Evolutionary conservation across 2,329 filamentous ascomycete species (phyloP), one percentile per base, ranked within the genome.

Genomic region (Phialophora tarda): DNA sequence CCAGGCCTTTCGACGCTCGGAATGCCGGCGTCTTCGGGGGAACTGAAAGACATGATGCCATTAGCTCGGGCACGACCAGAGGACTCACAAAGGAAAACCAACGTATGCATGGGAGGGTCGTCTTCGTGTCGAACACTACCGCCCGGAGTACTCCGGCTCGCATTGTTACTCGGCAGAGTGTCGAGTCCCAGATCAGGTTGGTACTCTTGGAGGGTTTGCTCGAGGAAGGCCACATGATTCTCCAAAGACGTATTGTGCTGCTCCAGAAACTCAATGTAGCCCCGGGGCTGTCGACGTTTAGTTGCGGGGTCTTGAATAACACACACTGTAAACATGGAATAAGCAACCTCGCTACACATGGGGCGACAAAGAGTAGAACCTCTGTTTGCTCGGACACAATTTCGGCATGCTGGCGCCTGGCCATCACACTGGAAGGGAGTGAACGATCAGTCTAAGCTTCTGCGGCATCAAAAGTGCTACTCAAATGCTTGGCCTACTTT

Each of bases 311-410:
- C 64, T 34, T 63, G 59, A 17, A 58, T 63, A 24, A 66, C 38
- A 34, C 64, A 66, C 3, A 59, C 64, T 66, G 54, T 48, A 34
- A 4, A 48, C n/a, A 4, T n/a, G 2, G n/a, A 48, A 23, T 48
- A 8, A 48, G 44, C 44, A 21, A 6, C 21, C 21, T 12, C 38
- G n/a, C 12, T 14, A n/a, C 24, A 38, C n/a, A 50, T 24, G 10
- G 32, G 44, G 44, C 17, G 44, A 21, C n/a, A 48, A 12, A 48
- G 23, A 48, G 44, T 23, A 48, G 23, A 8, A 65, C 63, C 59
- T 62, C 63, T 62, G 38, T 65, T 62, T 62, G 63, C 63, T 30
- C 63, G 58, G 17, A 65, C 17, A 51, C 63, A 65, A 23, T 65
- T 65, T 26, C 38, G 41, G 58, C 63, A 65, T 38, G 63, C 28